Evolutionary conservation across 1,139 yeast species (phyloP), one percentile per base, ranked within the genome.

Genomic region (Magnusiomyces paraingens): DNA sequence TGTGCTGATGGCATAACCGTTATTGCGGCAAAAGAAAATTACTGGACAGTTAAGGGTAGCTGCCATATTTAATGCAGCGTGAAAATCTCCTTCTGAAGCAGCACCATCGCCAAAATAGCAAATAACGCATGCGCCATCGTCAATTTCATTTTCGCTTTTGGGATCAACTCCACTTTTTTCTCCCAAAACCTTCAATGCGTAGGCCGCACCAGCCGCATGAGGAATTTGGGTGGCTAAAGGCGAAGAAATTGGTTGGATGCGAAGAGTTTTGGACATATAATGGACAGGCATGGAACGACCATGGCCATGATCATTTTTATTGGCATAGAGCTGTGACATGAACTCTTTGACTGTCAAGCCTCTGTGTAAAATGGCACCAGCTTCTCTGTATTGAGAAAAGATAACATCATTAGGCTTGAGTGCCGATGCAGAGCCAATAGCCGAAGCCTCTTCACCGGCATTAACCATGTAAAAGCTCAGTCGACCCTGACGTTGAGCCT

Each of bases 81-180:
- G 73, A 60, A 69, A 69, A 44, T 69, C 73, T 5, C 73, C 73
- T 54, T 69, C 73, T 17, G 71, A 68, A 0, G 72, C 71, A 1
- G 73, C 72, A 4, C 73, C 73, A 49, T 69, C 73, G 12, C 73
- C 73, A 58, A 69, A 67, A 56, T 67, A 69, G 57, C 70, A 66
- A 36, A 69, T 62, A 1, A 60, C 60, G 39, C 64, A 59, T 2
- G 66, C 67, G n/a, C 39, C 51, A 12, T 48, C 42, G 20, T 38
- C 44, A 8, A 43, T 50, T 18, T 62, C 62, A 14, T 59, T 58
- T 26, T 15, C 41, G 12, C 18, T 15, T 12, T 10, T 18, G 11
- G 40, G 14, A 17, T 17, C 17, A n/a, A 11, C 22, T 2, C 50
- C 50, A 26, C 50, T 38, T 41, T 47, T 47, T 8, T 20, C 22